Conservation (phyloP, 2,329 filamentous ascomycete genomes). For the Metarhizium sp. region DNA sequence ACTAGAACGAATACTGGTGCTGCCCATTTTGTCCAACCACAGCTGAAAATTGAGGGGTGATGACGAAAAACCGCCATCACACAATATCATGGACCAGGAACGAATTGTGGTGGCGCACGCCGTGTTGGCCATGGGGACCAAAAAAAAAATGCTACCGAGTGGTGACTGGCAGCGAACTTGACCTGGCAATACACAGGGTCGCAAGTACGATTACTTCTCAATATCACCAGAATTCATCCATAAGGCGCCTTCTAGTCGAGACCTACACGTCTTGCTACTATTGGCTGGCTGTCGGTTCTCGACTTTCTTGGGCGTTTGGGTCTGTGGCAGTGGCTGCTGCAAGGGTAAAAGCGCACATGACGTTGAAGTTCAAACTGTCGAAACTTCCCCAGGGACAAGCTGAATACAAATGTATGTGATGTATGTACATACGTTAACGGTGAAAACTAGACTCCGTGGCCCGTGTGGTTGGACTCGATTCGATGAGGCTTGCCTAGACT, state of each 20-base stretch:
- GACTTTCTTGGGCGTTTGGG: neutral
- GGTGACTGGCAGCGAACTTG: neutral
- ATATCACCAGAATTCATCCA: neutral
- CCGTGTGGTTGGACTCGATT: neutral
- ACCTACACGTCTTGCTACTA: too few species aligned
- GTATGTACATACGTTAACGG: too few species aligned
- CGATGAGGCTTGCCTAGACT: neutral
- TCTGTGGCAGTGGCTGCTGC: neutral
- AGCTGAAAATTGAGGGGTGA: neutral
- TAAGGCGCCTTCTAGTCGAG: neutral
- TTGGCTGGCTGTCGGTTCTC: neutral
- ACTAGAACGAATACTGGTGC: too few species aligned
- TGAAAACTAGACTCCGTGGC: neutral
- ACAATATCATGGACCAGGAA: neutral
- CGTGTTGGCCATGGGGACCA: too few species aligned
- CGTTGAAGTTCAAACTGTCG: too few species aligned
- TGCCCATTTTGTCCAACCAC: neutral
- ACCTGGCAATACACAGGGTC: neutral
- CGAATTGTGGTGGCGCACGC: neutral
- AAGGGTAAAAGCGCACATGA: too few species aligned
- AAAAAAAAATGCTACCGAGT: too few species aligned
- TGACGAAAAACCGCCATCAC: neutral
- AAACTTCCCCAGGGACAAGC: too few species aligned
- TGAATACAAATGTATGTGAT: too few species aligned
- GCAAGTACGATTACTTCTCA: neutral